Conservation (phyloP, 169 alveolate genomes). For the Ophryocystis elektroscirrha region DNA sequence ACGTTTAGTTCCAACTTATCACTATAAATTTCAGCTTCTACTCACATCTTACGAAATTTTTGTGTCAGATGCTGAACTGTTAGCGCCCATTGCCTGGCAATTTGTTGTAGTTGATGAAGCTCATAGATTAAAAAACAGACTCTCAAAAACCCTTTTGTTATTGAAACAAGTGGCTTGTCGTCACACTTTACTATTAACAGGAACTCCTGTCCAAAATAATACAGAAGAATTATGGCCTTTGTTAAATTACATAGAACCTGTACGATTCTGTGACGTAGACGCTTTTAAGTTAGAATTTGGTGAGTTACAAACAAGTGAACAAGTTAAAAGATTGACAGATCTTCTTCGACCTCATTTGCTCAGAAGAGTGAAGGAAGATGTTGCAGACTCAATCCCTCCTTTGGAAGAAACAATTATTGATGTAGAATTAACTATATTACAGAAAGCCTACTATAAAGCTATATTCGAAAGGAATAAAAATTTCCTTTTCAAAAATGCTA, state of each 20-base stretch:
- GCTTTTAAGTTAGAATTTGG: conserved; percentile 54
- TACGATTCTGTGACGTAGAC: conserved; percentile 23
- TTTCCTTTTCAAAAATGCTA: conserved; percentile 44
- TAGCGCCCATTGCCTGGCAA: conserved; percentile 67
- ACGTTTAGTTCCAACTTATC: neutral
- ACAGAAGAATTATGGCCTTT: conserved; percentile 82
- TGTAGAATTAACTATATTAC: conserved; percentile 64
- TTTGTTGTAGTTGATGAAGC: conserved; percentile 81
- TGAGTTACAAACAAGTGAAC: conserved; percentile 50
- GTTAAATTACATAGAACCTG: conserved; percentile 79
- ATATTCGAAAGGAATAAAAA: conserved; percentile 58
- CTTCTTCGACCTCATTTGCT: conserved; percentile 47
- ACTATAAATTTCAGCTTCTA: neutral
- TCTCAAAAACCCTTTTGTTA: conserved; percentile 47
- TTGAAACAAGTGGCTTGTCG: conserved; percentile 11
- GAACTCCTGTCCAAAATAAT: conserved; percentile 83
- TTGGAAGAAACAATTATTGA: conserved; percentile 60
- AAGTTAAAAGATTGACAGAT: conserved; percentile 29
- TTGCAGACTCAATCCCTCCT: conserved; percentile 60
- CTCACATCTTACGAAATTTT: conserved; percentile 5
- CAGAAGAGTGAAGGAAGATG: conserved; percentile 62
- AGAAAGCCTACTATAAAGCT: conserved; percentile 49
- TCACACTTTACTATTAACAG: conserved; percentile 23
- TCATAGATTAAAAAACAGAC: conserved; percentile 73
- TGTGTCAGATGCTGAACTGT: conserved; percentile 51